Percentiles rank a stretch among this genome's conserved stretches.
phyloP scores from a whole-genome alignment of 345 rosid genomes.

The Salix arbutifolia region DNA sequence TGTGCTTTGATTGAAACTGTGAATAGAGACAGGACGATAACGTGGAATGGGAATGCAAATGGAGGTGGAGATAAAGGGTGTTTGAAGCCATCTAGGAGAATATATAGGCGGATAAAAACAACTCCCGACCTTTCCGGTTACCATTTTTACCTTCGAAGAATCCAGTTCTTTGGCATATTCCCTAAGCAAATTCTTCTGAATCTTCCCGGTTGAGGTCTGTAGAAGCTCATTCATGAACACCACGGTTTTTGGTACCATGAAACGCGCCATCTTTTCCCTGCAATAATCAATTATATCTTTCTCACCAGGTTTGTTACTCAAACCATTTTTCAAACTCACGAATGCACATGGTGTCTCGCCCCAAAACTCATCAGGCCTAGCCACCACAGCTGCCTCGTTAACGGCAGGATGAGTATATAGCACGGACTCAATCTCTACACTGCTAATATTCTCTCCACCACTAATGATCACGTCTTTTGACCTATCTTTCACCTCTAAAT shows the following conservation, averaged over 20 bases:
- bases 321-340: slow-evolving; percentile 14
- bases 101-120: no score
- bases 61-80: no score
- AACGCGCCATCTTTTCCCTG: slow-evolving; percentile 56
- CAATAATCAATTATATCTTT: slow-evolving; percentile 57
- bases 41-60: no score
- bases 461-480: slow-evolving; percentile 29
- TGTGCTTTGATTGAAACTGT: no score
- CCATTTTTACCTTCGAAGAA: slow-evolving; percentile 1
- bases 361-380: slow-evolving; percentile 18
- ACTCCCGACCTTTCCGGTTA: no score
- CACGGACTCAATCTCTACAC: slow-evolving; percentile 23
- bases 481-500: slow-evolving; percentile 24
- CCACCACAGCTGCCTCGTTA: slow-evolving; percentile 28
- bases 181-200: slow-evolving; percentile 56
- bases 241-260: slow-evolving; percentile 71
- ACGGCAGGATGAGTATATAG: slow-evolving; percentile 15
- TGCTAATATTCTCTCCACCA: slow-evolving; percentile 29
- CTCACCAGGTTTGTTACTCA: not conserved
- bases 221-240: slow-evolving; percentile 58
- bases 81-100: no score
- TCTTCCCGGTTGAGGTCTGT: slow-evolving; percentile 71
- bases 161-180: slow-evolving; percentile 39
- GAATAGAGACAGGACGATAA: no score
- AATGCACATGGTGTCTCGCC: slow-evolving; percentile 29